phyloP scores from a whole-genome alignment of 192 early-diverging fungal species.

The Globomyces pollinis-pini region DNA sequence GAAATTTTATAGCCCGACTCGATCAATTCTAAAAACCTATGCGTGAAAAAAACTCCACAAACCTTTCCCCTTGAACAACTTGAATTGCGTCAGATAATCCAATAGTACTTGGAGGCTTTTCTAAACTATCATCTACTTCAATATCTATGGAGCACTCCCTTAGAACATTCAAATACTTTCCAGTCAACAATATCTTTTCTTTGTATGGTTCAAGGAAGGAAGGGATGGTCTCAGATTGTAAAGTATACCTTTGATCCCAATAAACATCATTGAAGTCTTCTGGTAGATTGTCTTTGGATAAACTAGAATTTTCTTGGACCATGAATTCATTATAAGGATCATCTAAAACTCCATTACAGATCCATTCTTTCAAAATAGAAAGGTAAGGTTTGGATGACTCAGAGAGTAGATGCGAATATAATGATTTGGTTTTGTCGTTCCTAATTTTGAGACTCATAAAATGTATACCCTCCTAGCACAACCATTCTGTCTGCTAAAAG shows the following conservation, averaged over 20 bases:
- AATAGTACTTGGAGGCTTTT: background rate
- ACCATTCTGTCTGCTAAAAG: slow-evolving; percentile 1
- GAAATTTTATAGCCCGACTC: slow-evolving; percentile 81
- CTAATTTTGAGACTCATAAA: too few species aligned
- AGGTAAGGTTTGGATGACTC: slow-evolving; percentile 76
- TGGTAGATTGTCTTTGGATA: slow-evolving; percentile 41
- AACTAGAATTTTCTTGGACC: slow-evolving; percentile 54
- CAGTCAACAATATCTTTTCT: slow-evolving; percentile 77
- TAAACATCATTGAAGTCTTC: slow-evolving; percentile 79
- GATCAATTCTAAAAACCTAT: slow-evolving; percentile 64
- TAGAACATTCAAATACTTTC: slow-evolving; percentile 93
- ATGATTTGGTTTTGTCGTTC: slow-evolving; percentile 54
- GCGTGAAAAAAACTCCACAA: background rate
- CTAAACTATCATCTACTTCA: slow-evolving; percentile 14
- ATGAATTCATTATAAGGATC: slow-evolving; percentile 90
- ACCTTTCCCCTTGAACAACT: slow-evolving; percentile 7
- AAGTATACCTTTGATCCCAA: slow-evolving; percentile 73
- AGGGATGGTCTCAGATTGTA: slow-evolving; percentile 60
- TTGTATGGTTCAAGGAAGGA: slow-evolving; percentile 68
- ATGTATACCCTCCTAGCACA: slow-evolving; percentile 13
- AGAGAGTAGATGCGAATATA: slow-evolving; percentile 73
- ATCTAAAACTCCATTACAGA: slow-evolving; percentile 78
- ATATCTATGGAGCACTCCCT: slow-evolving; percentile 59
- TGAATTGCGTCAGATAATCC: background rate
- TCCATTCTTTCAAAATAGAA: slow-evolving; percentile 78